Base-by-base conservation (phyloP, 345 rosid genomes). In the Dipteronia dyeriana region DNA sequence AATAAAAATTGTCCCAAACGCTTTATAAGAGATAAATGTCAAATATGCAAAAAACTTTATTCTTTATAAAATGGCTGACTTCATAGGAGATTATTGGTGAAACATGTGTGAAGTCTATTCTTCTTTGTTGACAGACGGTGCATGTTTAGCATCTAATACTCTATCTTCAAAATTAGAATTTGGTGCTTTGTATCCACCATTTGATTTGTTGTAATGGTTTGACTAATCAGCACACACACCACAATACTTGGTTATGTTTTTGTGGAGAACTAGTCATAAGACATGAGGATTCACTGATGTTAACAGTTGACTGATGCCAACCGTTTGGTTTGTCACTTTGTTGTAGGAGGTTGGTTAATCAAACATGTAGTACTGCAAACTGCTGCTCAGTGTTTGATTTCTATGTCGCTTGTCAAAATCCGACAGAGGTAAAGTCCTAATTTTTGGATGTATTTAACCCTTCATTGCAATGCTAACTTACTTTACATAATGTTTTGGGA, bases 191-290 rank as follows among this genome's bases (percentile, higher is more conserved):
- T 59, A 59, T 12, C 13, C 2, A n/a, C 29, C 64, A 59, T n/a
- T 22, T 22, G 64, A 53, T 53, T 53, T 53, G 20, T 16, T 5
- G 57, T 53, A 53, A 53, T 53, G 57, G 57, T 53, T 53, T 14
- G 57, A 45, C 12, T 45, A 45, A 45, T 45, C 49, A 45, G 10
- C 13, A 45, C 49, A 45, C 3, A 43, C 2, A 43, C 47, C 49
- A 43, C 49, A 43, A 43, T 16, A 5, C 7, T 51, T 92, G 72
- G 95, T 91, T 54, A 91, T 86, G 76, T 88, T 90, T 47, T 84
- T 89, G 38, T 82, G 84, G 86, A 86, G 79, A 73, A 84, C 86
- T 70, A 77, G 74, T 53, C 79, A 76, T 62, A 80, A 70, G 72
- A 77, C 76, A 62, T 77, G 19, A 49, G 17, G 17, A 49, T 14